Conservation (phyloP, 2,329 filamentous ascomycete genomes). For the Colletotrichum horii region DNA sequence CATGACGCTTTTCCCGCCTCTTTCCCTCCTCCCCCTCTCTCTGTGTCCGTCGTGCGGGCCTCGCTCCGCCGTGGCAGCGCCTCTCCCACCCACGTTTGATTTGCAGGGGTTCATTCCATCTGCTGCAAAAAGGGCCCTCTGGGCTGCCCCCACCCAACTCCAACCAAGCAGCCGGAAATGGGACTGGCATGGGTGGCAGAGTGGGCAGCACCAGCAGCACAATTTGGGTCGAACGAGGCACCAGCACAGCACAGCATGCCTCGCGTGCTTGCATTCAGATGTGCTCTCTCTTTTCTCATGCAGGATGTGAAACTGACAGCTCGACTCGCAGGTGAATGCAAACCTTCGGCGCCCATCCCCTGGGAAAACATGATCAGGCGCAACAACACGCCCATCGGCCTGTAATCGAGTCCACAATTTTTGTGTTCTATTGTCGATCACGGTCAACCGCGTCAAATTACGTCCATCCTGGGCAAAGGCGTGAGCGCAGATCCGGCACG, state of each 20-base stretch:
- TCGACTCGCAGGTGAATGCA: conserved; percentile 37
- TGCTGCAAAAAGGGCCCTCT: background rate
- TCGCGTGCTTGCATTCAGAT: background rate
- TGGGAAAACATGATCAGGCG: conserved; percentile 43
- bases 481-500: background rate
- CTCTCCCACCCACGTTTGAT: background rate
- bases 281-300: background rate
- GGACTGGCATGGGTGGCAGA: conserved; percentile 1
- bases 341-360: conserved; percentile 35
- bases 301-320: background rate
- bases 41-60: background rate
- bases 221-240: background rate
- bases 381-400: conserved; percentile 28
- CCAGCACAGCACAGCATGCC: background rate
- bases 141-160: background rate
- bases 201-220: background rate
- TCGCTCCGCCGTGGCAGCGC: background rate
- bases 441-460: background rate
- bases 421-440: background rate
- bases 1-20: conserved; percentile 3
- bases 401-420: background rate
- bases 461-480: background rate
- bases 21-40: background rate
- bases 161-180: conserved; percentile 11
- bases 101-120: background rate